Evolutionary conservation across 2,329 filamentous ascomycete genomes (phyloP).

Genomic region (Coniochaeta pulveracea): DNA sequence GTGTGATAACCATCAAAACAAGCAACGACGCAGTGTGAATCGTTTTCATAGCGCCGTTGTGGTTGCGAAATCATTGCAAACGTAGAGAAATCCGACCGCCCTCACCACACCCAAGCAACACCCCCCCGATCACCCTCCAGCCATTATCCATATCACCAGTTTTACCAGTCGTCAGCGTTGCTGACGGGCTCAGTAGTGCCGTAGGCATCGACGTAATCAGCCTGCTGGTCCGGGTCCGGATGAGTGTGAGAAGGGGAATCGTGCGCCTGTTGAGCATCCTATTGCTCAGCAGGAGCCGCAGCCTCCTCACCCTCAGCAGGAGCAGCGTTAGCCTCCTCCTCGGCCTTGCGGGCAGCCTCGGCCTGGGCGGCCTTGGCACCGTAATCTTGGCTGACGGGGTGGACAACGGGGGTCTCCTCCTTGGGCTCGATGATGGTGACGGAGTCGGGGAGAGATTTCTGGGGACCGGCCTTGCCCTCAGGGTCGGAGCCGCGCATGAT

Average conservation of each 20-base stretch:
- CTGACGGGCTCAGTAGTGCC: not conserved
- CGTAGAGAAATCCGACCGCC: constrained; percentile 7
- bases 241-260: constrained; percentile 2
- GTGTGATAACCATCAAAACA: constrained; percentile 13
- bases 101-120: constrained; percentile 5
- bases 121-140: constrained; percentile 7
- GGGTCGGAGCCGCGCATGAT: constrained; percentile 99
- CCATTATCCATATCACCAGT: constrained; percentile 1
- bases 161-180: constrained; percentile 7
- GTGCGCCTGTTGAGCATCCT: constrained; percentile 15
- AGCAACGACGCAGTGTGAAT: constrained; percentile 17
- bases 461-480: constrained; percentile 95
- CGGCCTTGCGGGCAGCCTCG: constrained; percentile 45
- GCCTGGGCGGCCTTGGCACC: constrained; percentile 71
- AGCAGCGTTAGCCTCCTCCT: constrained; percentile 36
- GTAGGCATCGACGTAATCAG: too few relatives aligned
- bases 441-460: constrained; percentile 94
- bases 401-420: constrained; percentile 92
- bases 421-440: constrained; percentile 99
- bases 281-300: constrained; percentile 30
- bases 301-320: constrained; percentile 37
- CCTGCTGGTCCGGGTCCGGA: too few relatives aligned
- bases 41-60: constrained; percentile 12
- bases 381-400: constrained; percentile 97
- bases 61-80: constrained; percentile 9